A percentile compares a stretch with the other conserved stretches of the same genome.
Evolutionary conservation across 306 rosid genomes (phyloP).

Genomic region (Cicer yamashitae): DNA sequence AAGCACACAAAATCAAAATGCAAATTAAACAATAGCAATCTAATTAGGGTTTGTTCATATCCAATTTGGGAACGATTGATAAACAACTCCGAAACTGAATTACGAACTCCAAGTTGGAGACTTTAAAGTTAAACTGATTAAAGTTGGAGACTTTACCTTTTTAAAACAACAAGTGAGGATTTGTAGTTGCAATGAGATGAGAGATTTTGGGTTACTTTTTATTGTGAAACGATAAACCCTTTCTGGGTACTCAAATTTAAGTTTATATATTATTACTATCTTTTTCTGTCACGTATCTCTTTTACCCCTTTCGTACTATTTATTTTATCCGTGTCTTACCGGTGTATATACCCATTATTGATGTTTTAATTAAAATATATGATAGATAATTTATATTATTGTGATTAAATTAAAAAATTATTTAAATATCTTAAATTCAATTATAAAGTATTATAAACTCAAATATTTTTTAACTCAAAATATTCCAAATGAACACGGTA

Average conservation of each 20-base stretch:
- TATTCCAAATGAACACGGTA: too few species aligned
- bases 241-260: slow-evolving; percentile 40
- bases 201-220: slow-evolving; percentile 1
- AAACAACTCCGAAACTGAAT: neutral
- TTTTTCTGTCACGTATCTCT: slow-evolving; percentile 14
- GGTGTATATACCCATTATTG: too few species aligned
- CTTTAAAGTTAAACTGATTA: slow-evolving; percentile 4
- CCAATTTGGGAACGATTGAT: neutral
- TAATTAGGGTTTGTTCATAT: slow-evolving; percentile 17
- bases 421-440: too few species aligned
- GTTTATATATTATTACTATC: neutral
- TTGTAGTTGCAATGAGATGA: slow-evolving; percentile 26
- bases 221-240: neutral
- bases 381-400: too few species aligned
- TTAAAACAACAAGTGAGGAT: slow-evolving; percentile 20
- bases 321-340: too few species aligned
- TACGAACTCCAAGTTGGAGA: neutral
- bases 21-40: neutral
- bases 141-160: slow-evolving; percentile 45
- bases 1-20: too few species aligned
- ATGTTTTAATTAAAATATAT: too few species aligned
- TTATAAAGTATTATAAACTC: too few species aligned
- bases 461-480: too few species aligned
- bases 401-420: too few species aligned
- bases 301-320: neutral